phyloP scores from a whole-genome alignment of 768 basidiomycete genomes.

The Kwoniella pini region DNA sequence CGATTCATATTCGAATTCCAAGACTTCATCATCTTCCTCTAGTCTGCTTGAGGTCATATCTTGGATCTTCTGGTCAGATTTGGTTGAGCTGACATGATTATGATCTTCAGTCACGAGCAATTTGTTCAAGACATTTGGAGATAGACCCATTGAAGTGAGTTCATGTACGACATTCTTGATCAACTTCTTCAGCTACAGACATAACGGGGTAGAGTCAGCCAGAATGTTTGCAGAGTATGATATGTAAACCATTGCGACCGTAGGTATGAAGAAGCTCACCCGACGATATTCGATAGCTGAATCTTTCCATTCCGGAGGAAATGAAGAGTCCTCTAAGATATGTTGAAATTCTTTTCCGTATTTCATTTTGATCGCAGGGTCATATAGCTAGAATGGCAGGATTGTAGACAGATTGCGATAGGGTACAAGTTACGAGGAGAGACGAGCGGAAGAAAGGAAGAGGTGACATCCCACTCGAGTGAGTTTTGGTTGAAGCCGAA shows the following conservation, averaged over 20 bases:
- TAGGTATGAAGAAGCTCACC: slow-evolving; percentile 55
- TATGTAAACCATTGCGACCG: too few species aligned
- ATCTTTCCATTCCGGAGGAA: slow-evolving; percentile 74
- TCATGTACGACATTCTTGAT: slow-evolving; percentile 81
- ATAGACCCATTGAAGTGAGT: slow-evolving; percentile 69
- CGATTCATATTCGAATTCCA: slow-evolving; percentile 50
- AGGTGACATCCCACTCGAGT: too few species aligned
- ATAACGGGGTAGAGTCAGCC: slow-evolving; percentile 10
- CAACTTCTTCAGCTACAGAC: slow-evolving; percentile 91
- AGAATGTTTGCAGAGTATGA: too few species aligned
- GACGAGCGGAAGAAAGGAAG: too few species aligned
- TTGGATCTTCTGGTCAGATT: background rate
- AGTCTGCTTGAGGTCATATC: background rate
- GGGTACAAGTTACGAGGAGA: too few species aligned
- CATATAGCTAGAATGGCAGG: too few species aligned
- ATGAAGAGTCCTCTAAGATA: slow-evolving; percentile 56
- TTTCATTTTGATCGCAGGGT: slow-evolving; percentile 48
- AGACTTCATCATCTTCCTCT: slow-evolving; percentile 31
- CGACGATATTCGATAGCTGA: slow-evolving; percentile 83
- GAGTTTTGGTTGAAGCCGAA: too few species aligned
- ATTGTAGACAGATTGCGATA: too few species aligned
- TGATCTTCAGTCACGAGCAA: slow-evolving; percentile 54
- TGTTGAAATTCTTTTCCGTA: slow-evolving; percentile 57
- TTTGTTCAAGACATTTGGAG: slow-evolving; percentile 56
- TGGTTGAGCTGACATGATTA: background rate